Conservation (phyloP, 805 yeast genomes). For the Cyberlindnera petersonii region DNA sequence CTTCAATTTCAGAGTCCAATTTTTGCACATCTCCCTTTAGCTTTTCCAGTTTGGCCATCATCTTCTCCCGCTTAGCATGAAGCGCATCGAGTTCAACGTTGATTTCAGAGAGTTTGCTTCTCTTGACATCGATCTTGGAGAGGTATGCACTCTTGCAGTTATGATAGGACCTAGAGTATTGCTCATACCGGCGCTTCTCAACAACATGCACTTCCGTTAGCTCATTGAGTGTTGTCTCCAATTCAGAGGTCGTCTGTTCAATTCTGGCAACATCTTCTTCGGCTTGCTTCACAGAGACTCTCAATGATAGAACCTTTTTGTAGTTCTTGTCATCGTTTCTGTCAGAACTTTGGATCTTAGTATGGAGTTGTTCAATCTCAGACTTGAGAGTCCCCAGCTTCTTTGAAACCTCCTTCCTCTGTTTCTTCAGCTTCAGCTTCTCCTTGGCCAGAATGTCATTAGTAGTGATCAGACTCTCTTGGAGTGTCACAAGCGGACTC, state of each 20-base stretch:
- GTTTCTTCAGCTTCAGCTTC: conserved; percentile 50
- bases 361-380: conserved; percentile 53
- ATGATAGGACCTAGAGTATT: conserved; percentile 30
- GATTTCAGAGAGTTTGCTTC: conserved; percentile 24
- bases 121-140: conserved; percentile 23
- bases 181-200: conserved; percentile 37
- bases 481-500: conserved; percentile 61
- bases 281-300: conserved; percentile 23
- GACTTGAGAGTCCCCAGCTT: conserved; percentile 45
- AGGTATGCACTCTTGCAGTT: conserved; percentile 30
- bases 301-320: conserved; percentile 21
- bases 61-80: conserved; percentile 32
- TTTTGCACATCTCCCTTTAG: conserved; percentile 20
- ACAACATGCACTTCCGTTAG: conserved; percentile 35
- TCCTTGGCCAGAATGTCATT: conserved; percentile 56
- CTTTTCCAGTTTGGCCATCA: conserved; percentile 30
- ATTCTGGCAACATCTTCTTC: conserved; percentile 25
- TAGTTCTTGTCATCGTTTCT: conserved; percentile 51
- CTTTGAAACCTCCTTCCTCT: conserved; percentile 56
- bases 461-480: conserved; percentile 62
- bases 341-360: conserved; percentile 43
- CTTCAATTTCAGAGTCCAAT: conserved; percentile 16
- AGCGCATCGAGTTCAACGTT: conserved; percentile 30
- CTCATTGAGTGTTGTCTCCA: conserved; percentile 31
- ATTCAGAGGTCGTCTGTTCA: conserved; percentile 12